Base-by-base conservation (phyloP, 176 grass and related monocot genomes). In the Pontederia crassipes region DNA sequence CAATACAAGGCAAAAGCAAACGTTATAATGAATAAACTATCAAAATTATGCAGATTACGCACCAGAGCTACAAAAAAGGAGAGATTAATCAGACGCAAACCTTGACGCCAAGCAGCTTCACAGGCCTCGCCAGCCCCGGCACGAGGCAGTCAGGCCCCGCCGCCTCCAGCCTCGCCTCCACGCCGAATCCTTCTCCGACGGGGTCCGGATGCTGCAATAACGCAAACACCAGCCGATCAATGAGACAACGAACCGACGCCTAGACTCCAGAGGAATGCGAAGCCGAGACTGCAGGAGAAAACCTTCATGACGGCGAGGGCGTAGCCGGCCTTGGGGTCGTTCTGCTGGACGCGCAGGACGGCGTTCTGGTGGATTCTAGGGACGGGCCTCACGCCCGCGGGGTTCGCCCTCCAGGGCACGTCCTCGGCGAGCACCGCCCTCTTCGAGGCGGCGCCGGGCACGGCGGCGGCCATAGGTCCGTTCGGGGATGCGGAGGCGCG, bases 261-360 rank as follows among this genome's bases (percentile, higher is more conserved):
- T 4, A 40, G 32, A 7, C 32, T 0, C 32, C 0, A 40, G 32
- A 40, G 32, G 32, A 3, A 40, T 7, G 32, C 32, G 32, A 40
- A 40, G 32, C 32, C 4, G 1, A 7, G 6, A 40, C 32, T 0
- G 32, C 6, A 40, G 32, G 32, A 7, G 32, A 40, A 62, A 61
- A 89, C 93, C 93, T 85, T 98, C 93, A 98, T 98, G 67, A 98
- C 72, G 69, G 88, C 79, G 69, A 98, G 69, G 61, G 93, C 87
- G 77, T 98, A 86, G 13, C 59, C 54, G 68, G 81, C 75, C 27
- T 59, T 78, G 64, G 89, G 71, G 61, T 86, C 32, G 6, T 2
- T 89, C 47, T 80, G 81, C 6, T 74, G 64, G 24, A 98, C 79
- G 24, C 79, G 72, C 14, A 98, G 93, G 49, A 92, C 60, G 28